A percentile compares a stretch with the other conserved stretches of the same genome.
phyloP scores from a whole-genome alignment of 164 flowering plant species.

The grape (Vitis vinifera) region ASM3070453v1 NC_081812.1:13972001-13972500 shows the following conservation, averaged over 20 bases:
- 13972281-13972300: slow-evolving; percentile 60
- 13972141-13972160: slow-evolving; percentile 65
- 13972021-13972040: slow-evolving; percentile 72
- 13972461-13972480: slow-evolving; percentile 96
- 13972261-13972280: slow-evolving; percentile 77
- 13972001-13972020: slow-evolving; percentile 56
- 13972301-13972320: slow-evolving; percentile 70
- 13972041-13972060: slow-evolving; percentile 93
- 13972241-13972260: slow-evolving; percentile 81
- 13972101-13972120: slow-evolving; percentile 48
- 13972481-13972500: slow-evolving; percentile 79
- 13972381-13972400: slow-evolving; percentile 85
- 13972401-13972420: slow-evolving; percentile 81
- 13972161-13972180: slow-evolving; percentile 71
- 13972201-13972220: slow-evolving; percentile 84
- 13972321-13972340: slow-evolving; percentile 63
- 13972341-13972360: slow-evolving; percentile 66
- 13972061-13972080: slow-evolving; percentile 77
- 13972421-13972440: slow-evolving; percentile 86
- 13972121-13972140: slow-evolving; percentile 61
- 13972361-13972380: slow-evolving; percentile 85
- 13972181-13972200: slow-evolving; percentile 61
- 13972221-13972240: slow-evolving; percentile 74
- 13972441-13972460: slow-evolving; percentile 84
- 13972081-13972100: slow-evolving; percentile 43